phyloP scores from a whole-genome alignment of 441 rosid genomes.

The Dalechampia spathulata region DNA sequence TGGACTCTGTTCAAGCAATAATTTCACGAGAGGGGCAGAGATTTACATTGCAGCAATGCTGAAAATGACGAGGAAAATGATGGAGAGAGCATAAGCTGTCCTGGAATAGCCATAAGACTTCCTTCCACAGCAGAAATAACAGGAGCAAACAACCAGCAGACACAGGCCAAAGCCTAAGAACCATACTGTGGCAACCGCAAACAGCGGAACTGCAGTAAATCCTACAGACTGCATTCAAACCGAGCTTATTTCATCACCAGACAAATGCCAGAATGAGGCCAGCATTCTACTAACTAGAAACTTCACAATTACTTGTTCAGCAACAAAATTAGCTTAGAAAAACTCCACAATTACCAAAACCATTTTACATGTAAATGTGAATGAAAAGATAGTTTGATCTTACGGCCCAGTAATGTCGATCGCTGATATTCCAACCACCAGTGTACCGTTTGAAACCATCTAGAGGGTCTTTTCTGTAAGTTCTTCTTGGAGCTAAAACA shows the following conservation, averaged over 20 bases:
- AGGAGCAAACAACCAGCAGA: constrained; percentile 38
- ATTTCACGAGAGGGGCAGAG: constrained; percentile 9
- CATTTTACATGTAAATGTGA: too few relatives aligned
- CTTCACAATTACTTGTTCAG: too few relatives aligned
- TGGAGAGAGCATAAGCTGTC: constrained; percentile 60
- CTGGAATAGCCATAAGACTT: constrained; percentile 59
- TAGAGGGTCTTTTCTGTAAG: constrained; percentile 79
- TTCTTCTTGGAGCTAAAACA: constrained; percentile 64
- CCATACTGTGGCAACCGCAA: constrained; percentile 58
- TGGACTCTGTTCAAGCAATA: background rate
- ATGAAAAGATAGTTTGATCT: constrained; percentile 15
- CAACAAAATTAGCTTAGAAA: too few relatives aligned
- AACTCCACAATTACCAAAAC: too few relatives aligned
- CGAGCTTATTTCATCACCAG: constrained; percentile 8
- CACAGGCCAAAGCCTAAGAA: constrained; percentile 64
- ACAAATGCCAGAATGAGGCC: background rate
- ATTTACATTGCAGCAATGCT: constrained; percentile 68
- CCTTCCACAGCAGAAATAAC: constrained; percentile 42
- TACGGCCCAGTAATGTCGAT: constrained; percentile 95
- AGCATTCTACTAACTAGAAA: too few relatives aligned
- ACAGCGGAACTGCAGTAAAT: constrained; percentile 68
- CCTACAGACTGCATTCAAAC: constrained; percentile 65
- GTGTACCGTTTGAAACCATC: constrained; percentile 58
- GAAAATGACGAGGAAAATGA: constrained; percentile 58
- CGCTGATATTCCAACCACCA: constrained; percentile 80